phyloP scores from a whole-genome alignment of 768 basidiomycete species.

The Chlorophyllum brunneum region DNA sequence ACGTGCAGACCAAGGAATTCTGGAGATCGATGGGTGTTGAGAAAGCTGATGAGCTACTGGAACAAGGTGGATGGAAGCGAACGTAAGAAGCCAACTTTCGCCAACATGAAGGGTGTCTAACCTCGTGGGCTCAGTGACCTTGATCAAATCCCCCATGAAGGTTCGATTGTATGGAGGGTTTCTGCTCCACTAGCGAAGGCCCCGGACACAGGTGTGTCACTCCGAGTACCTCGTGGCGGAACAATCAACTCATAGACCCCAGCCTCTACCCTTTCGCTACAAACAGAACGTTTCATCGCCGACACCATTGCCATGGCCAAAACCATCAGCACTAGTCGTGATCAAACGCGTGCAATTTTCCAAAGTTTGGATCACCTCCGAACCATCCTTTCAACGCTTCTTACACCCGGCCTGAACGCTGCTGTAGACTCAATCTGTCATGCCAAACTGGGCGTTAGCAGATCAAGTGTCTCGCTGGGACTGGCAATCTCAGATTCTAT shows the following conservation, averaged over 20 bases:
- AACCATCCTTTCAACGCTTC: slow-evolving; percentile 54
- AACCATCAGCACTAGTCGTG: slow-evolving; percentile 42
- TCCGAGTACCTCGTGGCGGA: background rate
- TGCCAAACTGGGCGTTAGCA: slow-evolving; percentile 47
- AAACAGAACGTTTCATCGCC: slow-evolving; percentile 49
- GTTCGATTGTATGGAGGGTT: slow-evolving; percentile 24
- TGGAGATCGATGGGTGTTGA: slow-evolving; percentile 75
- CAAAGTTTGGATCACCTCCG: slow-evolving; percentile 53
- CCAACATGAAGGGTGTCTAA: background rate
- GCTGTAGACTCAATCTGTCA: slow-evolving; percentile 70
- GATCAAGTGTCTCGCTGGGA: slow-evolving; percentile 39
- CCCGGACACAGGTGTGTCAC: slow-evolving; percentile 21
- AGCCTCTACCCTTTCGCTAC: slow-evolving; percentile 49
- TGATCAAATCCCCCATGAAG: slow-evolving; percentile 16
- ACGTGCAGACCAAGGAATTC: slow-evolving; percentile 77
- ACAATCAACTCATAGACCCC: background rate
- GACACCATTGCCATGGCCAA: slow-evolving; percentile 48
- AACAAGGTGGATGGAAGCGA: slow-evolving; percentile 69
- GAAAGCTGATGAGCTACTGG: slow-evolving; percentile 73
- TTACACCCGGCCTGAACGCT: slow-evolving; percentile 67
- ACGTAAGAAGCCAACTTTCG: slow-evolving; percentile 53
- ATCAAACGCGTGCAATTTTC: slow-evolving; percentile 38
- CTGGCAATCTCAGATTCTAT: slow-evolving; percentile 45
- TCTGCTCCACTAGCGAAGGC: slow-evolving; percentile 15
- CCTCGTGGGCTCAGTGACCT: slow-evolving; percentile 17